phyloP scores from a whole-genome alignment of 164 flowering plant genomes.

The Vitis riparia region DNA sequence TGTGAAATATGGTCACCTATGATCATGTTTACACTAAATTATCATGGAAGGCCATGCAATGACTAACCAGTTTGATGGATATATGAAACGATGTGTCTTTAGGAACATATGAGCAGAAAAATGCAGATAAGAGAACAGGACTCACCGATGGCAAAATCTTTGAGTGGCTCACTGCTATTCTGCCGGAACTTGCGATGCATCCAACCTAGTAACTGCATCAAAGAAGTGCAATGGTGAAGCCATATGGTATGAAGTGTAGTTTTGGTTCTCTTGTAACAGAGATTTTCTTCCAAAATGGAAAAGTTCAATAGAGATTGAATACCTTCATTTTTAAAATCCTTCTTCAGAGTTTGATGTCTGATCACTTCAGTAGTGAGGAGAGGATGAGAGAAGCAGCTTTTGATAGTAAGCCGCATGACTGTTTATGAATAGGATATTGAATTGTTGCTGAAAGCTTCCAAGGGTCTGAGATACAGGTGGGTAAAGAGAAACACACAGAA shows the following conservation, averaged over 20 bases:
- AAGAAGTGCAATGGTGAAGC: not conserved
- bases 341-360: conserved; percentile 7
- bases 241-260: not conserved
- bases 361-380: not conserved
- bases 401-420: not conserved
- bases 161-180: conserved; percentile 49
- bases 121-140: not conserved
- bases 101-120: not conserved
- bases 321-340: conserved; percentile 44
- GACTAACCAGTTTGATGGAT: not conserved
- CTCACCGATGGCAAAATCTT: conserved; percentile 50
- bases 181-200: conserved; percentile 87
- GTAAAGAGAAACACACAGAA: conserved; percentile 38
- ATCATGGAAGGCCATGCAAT: not conserved
- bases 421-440: conserved; percentile 9
- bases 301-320: not conserved
- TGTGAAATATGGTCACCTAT: not conserved
- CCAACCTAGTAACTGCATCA: conserved; percentile 83
- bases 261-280: not conserved
- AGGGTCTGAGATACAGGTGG: conserved; percentile 11
- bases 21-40: not conserved
- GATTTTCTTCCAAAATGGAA: too few relatives aligned
- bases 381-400: conserved; percentile 7
- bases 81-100: not conserved
- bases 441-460: conserved; percentile 5